Evolutionary conservation across 768 basidiomycete genomes (phyloP).

Genomic region (Termitomyces sp.): DNA sequence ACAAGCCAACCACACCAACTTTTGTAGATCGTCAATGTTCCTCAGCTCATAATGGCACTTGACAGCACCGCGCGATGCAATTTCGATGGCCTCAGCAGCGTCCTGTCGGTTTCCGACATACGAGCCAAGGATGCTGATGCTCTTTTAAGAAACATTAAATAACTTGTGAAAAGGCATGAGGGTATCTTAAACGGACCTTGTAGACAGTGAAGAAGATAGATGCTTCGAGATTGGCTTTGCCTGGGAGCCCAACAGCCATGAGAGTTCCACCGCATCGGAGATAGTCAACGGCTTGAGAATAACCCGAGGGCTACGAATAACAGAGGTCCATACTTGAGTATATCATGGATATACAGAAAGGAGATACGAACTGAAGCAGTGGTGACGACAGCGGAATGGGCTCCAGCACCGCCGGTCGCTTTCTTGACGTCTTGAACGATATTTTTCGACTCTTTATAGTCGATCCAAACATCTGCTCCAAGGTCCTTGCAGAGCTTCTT

Average conservation of each 20-base stretch:
- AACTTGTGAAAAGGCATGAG: slow-evolving; percentile 5
- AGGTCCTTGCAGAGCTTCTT: slow-evolving; percentile 12
- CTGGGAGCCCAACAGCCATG: slow-evolving; percentile 79
- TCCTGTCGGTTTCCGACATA: slow-evolving; percentile 78
- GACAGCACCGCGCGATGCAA: slow-evolving; percentile 70
- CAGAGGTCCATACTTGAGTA: background rate
- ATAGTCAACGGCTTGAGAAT: slow-evolving; percentile 67
- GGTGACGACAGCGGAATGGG: slow-evolving; percentile 67
- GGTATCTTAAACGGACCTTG: slow-evolving; percentile 35
- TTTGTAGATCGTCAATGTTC: slow-evolving; percentile 47
- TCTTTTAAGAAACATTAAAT: slow-evolving; percentile 29
- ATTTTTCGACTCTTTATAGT: slow-evolving; percentile 68
- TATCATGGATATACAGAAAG: background rate
- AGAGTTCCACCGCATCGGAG: slow-evolving; percentile 69
- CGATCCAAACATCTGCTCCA: slow-evolving; percentile 68
- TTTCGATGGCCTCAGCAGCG: slow-evolving; percentile 72
- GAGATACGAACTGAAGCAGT: slow-evolving; percentile 40
- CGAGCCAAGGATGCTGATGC: slow-evolving; percentile 54
- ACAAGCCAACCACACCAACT: slow-evolving; percentile 32
- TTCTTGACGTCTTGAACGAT: slow-evolving; percentile 62
- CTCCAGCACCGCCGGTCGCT: slow-evolving; percentile 63
- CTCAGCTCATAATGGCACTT: slow-evolving; percentile 51
- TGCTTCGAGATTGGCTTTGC: slow-evolving; percentile 52
- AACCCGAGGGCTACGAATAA: slow-evolving; percentile 31
- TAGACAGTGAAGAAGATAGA: slow-evolving; percentile 72